Base-by-base conservation (phyloP, 768 basidiomycete genomes). In the Lepiota venenata region DNA sequence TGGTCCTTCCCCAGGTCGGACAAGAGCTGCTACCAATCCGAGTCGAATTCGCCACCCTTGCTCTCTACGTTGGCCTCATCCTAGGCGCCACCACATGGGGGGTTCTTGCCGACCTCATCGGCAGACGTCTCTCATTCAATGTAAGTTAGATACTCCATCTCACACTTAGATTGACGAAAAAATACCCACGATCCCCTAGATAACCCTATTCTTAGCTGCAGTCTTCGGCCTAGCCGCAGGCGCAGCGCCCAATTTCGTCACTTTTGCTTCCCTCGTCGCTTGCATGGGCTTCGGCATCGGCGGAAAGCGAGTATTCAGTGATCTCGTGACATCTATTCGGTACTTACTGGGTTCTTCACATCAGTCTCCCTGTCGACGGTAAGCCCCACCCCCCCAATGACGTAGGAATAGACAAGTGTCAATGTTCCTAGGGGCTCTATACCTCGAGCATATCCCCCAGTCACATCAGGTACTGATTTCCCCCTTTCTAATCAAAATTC, bases 231-330 rank as follows among this genome's bases (percentile, higher is more conserved):
- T 81, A 15, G 75, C 83, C 1, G 82, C 83, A 38, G 87, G 85
- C 12, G 84, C 76, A 1, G 78, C 85, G 0, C 75, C 79, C 0
- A 79, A 81, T 61, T 79, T 69, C 48, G 57, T 78, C 29, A 68
- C 83, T 0, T 66, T 87, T 20, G 77, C 77, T 49, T 73, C 80
- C 2, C 67, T 86, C 27, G 69, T 79, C 0, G 78, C 83, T 1
- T 70, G 81, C 1, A 80, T 82, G 75, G 81, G 82, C 16, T 69
- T 87, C 20, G 86, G 86, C 0, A 85, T 87, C 3, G 86, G 86
- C 22, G 87, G 87, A 47, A 64, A 54, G 57, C 21, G 14, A 46
- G 39, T 27, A 10, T 27, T n/a, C n/a, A n/a, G n/a, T n/a, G n/a
- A n/a, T n/a, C n/a, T n/a, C n/a, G n/a, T n/a, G n/a, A 16, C 16